A percentile compares a stretch with the other conserved stretches of the same genome.
Conservation (phyloP, 768 basidiomycete species). For the Mrakia frigida region DNA sequence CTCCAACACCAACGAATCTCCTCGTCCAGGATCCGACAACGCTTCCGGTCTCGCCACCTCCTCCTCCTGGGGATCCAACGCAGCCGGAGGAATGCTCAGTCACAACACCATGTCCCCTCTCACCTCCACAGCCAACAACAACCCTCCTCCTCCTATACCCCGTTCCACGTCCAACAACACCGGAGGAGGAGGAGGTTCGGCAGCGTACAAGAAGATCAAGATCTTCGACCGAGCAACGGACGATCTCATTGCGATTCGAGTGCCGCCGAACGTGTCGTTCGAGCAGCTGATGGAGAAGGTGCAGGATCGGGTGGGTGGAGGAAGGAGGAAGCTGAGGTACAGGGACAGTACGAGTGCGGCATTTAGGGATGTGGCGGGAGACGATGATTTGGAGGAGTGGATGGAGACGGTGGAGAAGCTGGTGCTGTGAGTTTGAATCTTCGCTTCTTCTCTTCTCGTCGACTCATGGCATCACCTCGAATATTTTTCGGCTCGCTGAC, state of each 20-base stretch:
- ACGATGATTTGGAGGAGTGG: constrained; percentile 66
- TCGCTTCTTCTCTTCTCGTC: not conserved
- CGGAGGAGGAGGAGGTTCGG: constrained; percentile 4
- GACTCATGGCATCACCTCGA: too few species aligned
- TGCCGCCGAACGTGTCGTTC: constrained; percentile 84
- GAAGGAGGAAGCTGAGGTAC: constrained; percentile 65
- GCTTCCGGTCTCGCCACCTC: constrained; percentile 11
- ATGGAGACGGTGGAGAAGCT: constrained; percentile 74
- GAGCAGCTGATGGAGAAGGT: constrained; percentile 87
- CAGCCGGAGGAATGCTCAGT: constrained; percentile 11
- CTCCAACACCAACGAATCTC: not conserved
- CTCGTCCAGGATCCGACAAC: not conserved
- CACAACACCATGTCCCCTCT: constrained; percentile 22
- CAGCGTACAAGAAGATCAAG: constrained; percentile 74
- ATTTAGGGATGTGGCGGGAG: constrained; percentile 59
- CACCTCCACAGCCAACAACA: constrained; percentile 6
- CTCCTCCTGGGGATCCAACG: constrained; percentile 31
- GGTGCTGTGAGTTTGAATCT: constrained; percentile 52
- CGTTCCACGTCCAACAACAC: not conserved
- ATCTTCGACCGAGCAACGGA: constrained; percentile 90
- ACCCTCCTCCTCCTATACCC: not conserved
- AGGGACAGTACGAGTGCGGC: constrained; percentile 52
- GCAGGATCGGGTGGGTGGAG: constrained; percentile 71
- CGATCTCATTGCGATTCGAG: constrained; percentile 93
- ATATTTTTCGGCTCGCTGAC: not conserved